These are phyloP conservation scores for Theobroma grandiflorum DNA, from an alignment of 441 rosid genomes.

Conservation along the genomic window DNA sequence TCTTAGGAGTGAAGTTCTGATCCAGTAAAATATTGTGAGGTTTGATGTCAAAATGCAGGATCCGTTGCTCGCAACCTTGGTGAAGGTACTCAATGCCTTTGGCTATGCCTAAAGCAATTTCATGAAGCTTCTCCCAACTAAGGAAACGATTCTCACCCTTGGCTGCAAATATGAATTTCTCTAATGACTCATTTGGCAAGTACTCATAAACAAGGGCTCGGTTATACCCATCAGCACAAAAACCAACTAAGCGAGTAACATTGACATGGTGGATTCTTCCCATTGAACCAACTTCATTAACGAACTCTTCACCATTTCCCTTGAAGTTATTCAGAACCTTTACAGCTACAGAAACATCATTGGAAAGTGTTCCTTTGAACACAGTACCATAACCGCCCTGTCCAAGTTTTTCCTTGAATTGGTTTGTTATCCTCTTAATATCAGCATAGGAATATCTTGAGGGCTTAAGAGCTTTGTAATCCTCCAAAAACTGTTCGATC, in stretches of 20 bases:
- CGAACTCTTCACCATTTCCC: slow-evolving; percentile 25
- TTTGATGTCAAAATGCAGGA: slow-evolving; percentile 24
- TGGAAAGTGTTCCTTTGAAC: slow-evolving; percentile 19
- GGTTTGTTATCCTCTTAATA: slow-evolving; percentile 24
- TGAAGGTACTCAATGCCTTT: slow-evolving; percentile 24
- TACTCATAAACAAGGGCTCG: slow-evolving; percentile 29
- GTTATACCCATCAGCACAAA: not conserved
- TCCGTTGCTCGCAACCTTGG: slow-evolving; percentile 26
- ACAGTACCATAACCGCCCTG: slow-evolving; percentile 31
- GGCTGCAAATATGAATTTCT: slow-evolving; percentile 21
- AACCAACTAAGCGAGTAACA: slow-evolving; percentile 10
- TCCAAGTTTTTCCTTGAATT: slow-evolving; percentile 29
- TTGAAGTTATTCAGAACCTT: slow-evolving; percentile 12
- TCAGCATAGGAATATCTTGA: slow-evolving; percentile 29
- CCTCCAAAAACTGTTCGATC: slow-evolving; percentile 30
- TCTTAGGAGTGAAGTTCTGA: slow-evolving; percentile 20
- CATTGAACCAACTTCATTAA: slow-evolving; percentile 27
- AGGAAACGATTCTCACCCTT: not conserved
- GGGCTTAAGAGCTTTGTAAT: slow-evolving; percentile 31
- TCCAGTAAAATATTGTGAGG: slow-evolving; percentile 15
- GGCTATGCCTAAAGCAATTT: slow-evolving; percentile 25
- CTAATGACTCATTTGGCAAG: slow-evolving; percentile 28
- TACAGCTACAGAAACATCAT: slow-evolving; percentile 19
- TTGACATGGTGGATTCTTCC: slow-evolving; percentile 35
- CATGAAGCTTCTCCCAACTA: slow-evolving; percentile 11